Evolutionary conservation across 2,329 filamentous ascomycete species (phyloP).

Genomic region (Ophiosphaerella herpotricha): DNA sequence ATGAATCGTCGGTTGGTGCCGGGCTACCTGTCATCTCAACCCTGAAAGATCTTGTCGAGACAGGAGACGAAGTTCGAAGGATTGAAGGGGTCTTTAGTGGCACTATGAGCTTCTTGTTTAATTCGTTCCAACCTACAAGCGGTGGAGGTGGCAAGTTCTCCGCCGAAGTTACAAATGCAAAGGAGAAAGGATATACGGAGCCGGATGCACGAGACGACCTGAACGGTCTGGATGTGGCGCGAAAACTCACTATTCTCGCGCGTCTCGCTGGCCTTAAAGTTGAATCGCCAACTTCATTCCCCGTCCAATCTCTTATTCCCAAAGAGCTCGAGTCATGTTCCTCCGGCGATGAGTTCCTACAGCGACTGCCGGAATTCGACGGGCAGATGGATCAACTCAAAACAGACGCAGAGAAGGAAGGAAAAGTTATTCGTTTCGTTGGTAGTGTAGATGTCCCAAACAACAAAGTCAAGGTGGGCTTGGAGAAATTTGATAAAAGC

Average conservation of each 20-base stretch:
- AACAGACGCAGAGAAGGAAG: slow-evolving; percentile 78
- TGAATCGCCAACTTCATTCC: slow-evolving; percentile 84
- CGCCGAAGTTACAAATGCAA: slow-evolving; percentile 87
- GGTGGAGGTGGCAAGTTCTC: slow-evolving; percentile 83
- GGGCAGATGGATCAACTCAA: slow-evolving; percentile 88
- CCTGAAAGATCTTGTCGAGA: slow-evolving; percentile 90
- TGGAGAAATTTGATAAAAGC: slow-evolving; percentile 80
- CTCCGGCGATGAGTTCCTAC: slow-evolving; percentile 84
- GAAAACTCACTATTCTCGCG: slow-evolving; percentile 93
- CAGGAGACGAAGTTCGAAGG: slow-evolving; percentile 86
- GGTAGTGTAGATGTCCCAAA: slow-evolving; percentile 86
- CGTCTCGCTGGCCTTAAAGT: slow-evolving; percentile 81
- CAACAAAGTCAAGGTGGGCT: slow-evolving; percentile 84
- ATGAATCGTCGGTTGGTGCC: slow-evolving; percentile 92
- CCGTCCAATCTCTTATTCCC: slow-evolving; percentile 91
- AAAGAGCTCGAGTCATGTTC: slow-evolving; percentile 77
- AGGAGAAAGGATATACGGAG: slow-evolving; percentile 90
- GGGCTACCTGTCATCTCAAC: slow-evolving; percentile 93
- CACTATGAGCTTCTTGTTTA: slow-evolving; percentile 98
- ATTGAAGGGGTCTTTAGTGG: slow-evolving; percentile 98
- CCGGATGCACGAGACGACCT: slow-evolving; percentile 85
- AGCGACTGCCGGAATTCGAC: slow-evolving; percentile 80
- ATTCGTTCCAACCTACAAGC: slow-evolving; percentile 85
- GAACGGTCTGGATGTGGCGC: slow-evolving; percentile 87
- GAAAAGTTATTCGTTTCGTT: slow-evolving; percentile 92